phyloP scores from a whole-genome alignment of 2,329 filamentous ascomycete genomes.

The Lachnellula suecica region DNA sequence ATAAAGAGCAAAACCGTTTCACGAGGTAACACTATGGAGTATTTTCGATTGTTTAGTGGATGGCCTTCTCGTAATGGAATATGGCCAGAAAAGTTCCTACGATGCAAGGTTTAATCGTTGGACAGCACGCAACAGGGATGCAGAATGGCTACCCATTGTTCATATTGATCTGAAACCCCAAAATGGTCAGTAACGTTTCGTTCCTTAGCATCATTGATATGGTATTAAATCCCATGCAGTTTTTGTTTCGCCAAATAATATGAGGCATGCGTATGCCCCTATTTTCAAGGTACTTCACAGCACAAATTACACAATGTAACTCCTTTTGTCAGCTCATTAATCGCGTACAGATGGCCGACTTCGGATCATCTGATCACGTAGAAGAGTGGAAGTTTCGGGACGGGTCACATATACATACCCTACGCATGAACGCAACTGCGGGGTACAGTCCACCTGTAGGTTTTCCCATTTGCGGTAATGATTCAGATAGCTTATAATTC shows the following conservation, averaged over 20 bases:
- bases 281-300: background rate
- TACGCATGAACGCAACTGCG: background rate
- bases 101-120: background rate
- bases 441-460: background rate
- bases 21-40: slow-evolving; percentile 5
- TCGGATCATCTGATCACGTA: background rate
- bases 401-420: background rate
- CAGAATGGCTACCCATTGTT: background rate
- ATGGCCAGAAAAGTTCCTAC: background rate
- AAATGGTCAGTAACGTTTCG: slow-evolving; percentile 4
- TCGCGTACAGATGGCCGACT: background rate
- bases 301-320: background rate
- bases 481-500: background rate
- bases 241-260: background rate
- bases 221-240: background rate
- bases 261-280: background rate
- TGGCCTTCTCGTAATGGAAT: background rate
- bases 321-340: background rate
- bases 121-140: background rate
- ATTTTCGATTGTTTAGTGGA: slow-evolving; percentile 10
- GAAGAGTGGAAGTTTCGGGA: background rate
- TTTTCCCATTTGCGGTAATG: background rate
- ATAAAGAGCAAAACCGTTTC: background rate
- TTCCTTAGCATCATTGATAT: background rate
- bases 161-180: slow-evolving; percentile 10